Conservation (phyloP, 83 land plant genomes). For the Picea abies region DNA sequence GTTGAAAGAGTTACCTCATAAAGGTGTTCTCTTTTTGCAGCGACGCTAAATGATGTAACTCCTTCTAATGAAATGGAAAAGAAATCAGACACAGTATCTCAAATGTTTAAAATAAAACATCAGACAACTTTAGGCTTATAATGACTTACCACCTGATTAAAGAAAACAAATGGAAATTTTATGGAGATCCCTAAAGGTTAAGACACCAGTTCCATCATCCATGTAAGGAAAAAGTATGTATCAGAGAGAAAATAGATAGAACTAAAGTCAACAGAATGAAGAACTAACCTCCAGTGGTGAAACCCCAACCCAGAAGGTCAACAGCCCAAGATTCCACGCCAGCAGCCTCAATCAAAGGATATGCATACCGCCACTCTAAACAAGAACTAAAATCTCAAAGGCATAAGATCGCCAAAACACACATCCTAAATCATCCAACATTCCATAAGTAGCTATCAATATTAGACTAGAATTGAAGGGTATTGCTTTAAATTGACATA, state of each 20-base stretch:
- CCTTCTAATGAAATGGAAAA: conserved; percentile 35
- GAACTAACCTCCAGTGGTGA: conserved; percentile 74
- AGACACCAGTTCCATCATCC: not conserved
- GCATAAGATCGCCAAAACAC: conserved; percentile 1
- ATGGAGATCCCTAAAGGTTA: not conserved
- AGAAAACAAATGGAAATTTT: not conserved
- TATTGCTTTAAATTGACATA: not conserved
- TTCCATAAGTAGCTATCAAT: too few relatives aligned
- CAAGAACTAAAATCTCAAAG: conserved; percentile 64
- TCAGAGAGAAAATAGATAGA: not conserved
- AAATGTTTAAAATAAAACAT: not conserved
- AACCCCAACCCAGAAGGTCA: conserved; percentile 97
- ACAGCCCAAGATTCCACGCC: conserved; percentile 88
- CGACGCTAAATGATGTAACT: conserved; percentile 59
- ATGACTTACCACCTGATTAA: not conserved
- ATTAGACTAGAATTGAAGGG: conserved; percentile 10
- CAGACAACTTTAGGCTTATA: not conserved
- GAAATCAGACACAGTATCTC: not conserved
- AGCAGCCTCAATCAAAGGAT: conserved; percentile 79
- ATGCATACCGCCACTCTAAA: conserved; percentile 88
- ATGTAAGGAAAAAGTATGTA: not conserved
- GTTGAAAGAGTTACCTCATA: conserved; percentile 58
- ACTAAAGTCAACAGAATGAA: not conserved
- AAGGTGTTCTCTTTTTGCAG: conserved; percentile 83
- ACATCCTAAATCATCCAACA: not conserved